phyloP scores from a whole-genome alignment of 2,329 filamentous ascomycete species.

The Ascochyta pisi region DNA sequence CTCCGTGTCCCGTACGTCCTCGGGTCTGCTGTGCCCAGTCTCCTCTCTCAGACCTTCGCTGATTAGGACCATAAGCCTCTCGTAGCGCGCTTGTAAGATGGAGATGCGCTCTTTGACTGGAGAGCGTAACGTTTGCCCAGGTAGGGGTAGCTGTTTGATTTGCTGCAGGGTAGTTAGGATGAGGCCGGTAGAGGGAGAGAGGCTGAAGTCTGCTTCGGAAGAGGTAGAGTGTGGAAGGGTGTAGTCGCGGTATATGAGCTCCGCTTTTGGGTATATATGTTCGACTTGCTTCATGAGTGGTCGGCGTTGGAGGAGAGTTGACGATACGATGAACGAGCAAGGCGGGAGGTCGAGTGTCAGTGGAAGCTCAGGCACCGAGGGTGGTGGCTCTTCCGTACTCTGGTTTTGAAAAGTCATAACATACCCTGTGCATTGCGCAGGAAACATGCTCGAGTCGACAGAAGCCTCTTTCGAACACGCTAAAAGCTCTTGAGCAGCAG shows the following conservation, averaged over 20 bases:
- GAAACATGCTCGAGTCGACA: background rate
- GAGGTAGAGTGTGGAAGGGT: slow-evolving; percentile 32
- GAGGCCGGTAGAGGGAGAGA: slow-evolving; percentile 73
- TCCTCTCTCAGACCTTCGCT: slow-evolving; percentile 52
- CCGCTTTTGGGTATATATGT: slow-evolving; percentile 56
- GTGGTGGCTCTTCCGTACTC: background rate
- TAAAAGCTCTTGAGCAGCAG: background rate
- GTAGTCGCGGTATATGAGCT: slow-evolving; percentile 69
- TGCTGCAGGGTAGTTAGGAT: slow-evolving; percentile 75
- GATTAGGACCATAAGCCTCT: slow-evolving; percentile 71
- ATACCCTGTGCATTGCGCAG: background rate
- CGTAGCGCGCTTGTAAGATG: slow-evolving; percentile 66
- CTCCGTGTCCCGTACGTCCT: slow-evolving; percentile 52
- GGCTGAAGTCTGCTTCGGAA: slow-evolving; percentile 73
- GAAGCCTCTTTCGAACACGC: background rate
- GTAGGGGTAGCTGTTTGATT: slow-evolving; percentile 73
- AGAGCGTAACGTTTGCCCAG: slow-evolving; percentile 58
- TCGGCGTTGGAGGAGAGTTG: slow-evolving; percentile 55
- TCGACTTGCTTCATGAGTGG: slow-evolving; percentile 60
- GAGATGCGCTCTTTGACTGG: slow-evolving; percentile 62
- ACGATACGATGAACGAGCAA: slow-evolving; percentile 61
- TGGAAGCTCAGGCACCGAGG: background rate
- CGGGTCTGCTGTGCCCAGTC: slow-evolving; percentile 26
- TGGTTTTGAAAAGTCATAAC: background rate
- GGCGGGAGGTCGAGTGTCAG: slow-evolving; percentile 15